Evolutionary conservation across 1,284 basidiomycete species (phyloP), one percentile per base, ranked within the genome.

Genomic region (Irpex lacteus): DNA sequence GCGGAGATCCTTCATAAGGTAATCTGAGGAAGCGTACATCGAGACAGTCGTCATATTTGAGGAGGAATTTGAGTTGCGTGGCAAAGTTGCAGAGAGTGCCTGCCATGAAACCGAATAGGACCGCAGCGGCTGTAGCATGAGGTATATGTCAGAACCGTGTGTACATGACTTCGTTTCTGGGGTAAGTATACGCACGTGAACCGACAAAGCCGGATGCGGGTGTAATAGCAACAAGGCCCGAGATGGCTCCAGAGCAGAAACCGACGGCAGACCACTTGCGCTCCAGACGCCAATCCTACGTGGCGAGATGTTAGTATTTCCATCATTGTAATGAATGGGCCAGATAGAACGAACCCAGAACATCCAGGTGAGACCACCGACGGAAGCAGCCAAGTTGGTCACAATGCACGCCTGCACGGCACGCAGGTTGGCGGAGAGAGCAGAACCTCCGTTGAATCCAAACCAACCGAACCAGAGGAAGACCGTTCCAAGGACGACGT

Each of bases 391-490:
- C 54, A 96, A 76, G 80, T 98, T 98, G 71, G 96, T 99, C 66
- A 97, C 94, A 67, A 96, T 91, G 79, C 92, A 94, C 18, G 96
- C 95, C 78, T 93, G 88, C 47, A 91, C 86, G 1, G 95, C 96
- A 64, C 95, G 87, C 60, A 98, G 80, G 80, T 97, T 97, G 68
- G 95, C 95, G 38, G 86, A 84, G 65, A 95, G 82, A 7, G 94
- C 93, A 13, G 87, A 91, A 47, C 93, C 93, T 52, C 95, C 95
- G 78, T 96, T 96, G 84, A 89, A 90, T 7, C 91, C 96, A 73
- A 96, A 95, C 96, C 96, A 98, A n/a, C 96, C 96, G 72, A 98
- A 96, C 96, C 96, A 98, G 64, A 98, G 92, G 78, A 98, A 88
- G 11, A 90, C 87, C 0, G 97, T 98, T 60, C 96, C 96, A 62